Evolutionary conservation across 2,329 filamentous ascomycete genomes (phyloP).

Genomic region (Neofusicoccum laricinum): DNA sequence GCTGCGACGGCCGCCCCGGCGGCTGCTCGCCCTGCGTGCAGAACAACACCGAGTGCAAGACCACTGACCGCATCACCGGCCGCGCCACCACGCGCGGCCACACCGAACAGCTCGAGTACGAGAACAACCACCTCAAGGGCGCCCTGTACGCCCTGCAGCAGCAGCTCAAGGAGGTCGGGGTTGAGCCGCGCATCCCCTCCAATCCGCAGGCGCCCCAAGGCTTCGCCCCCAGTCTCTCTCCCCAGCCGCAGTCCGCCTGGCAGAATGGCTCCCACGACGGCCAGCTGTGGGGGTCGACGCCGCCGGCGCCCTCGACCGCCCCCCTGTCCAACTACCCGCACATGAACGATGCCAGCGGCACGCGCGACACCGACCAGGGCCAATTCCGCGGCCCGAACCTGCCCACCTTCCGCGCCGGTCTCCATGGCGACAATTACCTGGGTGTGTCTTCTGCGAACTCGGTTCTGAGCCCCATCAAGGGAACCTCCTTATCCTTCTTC

Average conservation of each 20-base stretch:
- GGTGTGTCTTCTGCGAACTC: slow-evolving; percentile 63
- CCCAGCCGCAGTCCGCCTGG: slow-evolving; percentile 23
- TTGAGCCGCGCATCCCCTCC: slow-evolving; percentile 53
- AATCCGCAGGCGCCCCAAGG: slow-evolving; percentile 27
- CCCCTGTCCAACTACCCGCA: slow-evolving; percentile 21
- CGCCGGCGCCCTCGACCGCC: slow-evolving; percentile 24
- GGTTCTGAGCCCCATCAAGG: slow-evolving; percentile 69
- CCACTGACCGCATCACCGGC: slow-evolving; percentile 83
- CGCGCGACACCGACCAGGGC: slow-evolving; percentile 21
- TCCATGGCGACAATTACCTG: slow-evolving; percentile 61
- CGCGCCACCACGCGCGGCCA: slow-evolving; percentile 77
- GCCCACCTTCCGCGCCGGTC: slow-evolving; percentile 46
- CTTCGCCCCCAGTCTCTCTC: slow-evolving; percentile 19
- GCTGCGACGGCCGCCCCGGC: slow-evolving; percentile 76
- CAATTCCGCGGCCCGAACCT: slow-evolving; percentile 28
- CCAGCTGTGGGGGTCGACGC: slow-evolving; percentile 25
- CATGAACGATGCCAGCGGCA: slow-evolving; percentile 13
- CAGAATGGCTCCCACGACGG: slow-evolving; percentile 1
- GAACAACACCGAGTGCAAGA: slow-evolving; percentile 74
- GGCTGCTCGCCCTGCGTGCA: slow-evolving; percentile 80
- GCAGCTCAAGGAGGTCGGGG: slow-evolving; percentile 59
- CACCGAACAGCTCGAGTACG: slow-evolving; percentile 70
- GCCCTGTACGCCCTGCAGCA: slow-evolving; percentile 68
- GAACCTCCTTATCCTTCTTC: slow-evolving; percentile 72
- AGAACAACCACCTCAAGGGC: slow-evolving; percentile 64